Percentiles rank a stretch among this genome's conserved stretches.
Evolutionary conservation across 73 alveolate genomes (phyloP).

Genomic region (Halteria grandinella): DNA sequence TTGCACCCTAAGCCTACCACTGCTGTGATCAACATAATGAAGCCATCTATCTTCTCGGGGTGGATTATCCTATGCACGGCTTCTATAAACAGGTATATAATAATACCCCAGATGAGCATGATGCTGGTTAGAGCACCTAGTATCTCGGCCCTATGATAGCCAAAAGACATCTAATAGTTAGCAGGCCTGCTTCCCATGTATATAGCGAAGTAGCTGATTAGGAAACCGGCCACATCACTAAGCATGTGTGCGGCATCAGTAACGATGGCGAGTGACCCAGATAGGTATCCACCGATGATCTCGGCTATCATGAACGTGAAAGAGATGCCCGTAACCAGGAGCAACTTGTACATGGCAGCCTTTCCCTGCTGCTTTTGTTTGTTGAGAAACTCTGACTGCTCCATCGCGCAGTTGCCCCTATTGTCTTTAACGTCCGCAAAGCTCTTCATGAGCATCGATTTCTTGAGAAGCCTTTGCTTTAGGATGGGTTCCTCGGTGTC

Average conservation of each 20-base stretch:
- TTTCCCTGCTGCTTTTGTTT: conserved; percentile 41
- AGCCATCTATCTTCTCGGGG: conserved; percentile 81
- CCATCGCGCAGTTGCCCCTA: conserved; percentile 44
- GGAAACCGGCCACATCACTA: conserved; percentile 85
- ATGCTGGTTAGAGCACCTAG: conserved; percentile 89
- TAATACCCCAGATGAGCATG: conserved; percentile 86
- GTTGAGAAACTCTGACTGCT: conserved; percentile 39
- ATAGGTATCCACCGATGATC: conserved; percentile 81
- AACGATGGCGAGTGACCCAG: conserved; percentile 88
- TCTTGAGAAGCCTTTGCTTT: too few species aligned
- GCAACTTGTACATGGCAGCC: conserved; percentile 69
- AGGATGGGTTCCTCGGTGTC: too few species aligned
- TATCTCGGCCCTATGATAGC: conserved; percentile 95
- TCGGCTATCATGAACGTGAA: conserved; percentile 83
- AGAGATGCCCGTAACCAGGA: conserved; percentile 70
- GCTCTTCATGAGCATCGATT: conserved; percentile 26
- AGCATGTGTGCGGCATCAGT: conserved; percentile 93
- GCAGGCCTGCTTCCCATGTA: conserved; percentile 81
- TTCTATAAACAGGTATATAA: conserved; percentile 85
- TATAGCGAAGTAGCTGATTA: conserved; percentile 80
- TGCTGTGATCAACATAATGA: conserved; percentile 84
- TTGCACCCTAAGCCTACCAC: conserved; percentile 80
- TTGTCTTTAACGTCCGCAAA: conserved; percentile 37
- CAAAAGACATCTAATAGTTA: conserved; percentile 80
- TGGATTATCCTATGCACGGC: conserved; percentile 71